These are phyloP conservation scores for Spiromastix sp. DNA, from an alignment of 2,329 filamentous ascomycete genomes.

Conservation along the genomic window DNA sequence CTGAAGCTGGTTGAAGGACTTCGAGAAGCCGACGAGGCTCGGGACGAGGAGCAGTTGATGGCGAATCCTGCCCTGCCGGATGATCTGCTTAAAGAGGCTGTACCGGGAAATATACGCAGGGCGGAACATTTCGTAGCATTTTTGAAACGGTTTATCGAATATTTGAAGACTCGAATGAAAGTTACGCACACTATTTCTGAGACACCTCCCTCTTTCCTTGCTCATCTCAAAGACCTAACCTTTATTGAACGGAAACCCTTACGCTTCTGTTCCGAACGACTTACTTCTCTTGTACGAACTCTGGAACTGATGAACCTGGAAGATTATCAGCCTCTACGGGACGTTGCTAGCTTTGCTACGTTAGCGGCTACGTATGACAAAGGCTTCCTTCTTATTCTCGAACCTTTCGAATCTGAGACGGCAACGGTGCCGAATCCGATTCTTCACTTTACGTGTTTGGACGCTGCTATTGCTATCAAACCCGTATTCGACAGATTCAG, in stretches of 20 bases:
- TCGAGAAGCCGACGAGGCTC: constrained; percentile 74
- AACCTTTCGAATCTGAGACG: constrained; percentile 91
- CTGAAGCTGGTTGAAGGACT: constrained; percentile 89
- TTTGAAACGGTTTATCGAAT: constrained; percentile 93
- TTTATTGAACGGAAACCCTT: constrained; percentile 97
- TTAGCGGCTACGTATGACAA: constrained; percentile 94
- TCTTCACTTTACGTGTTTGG: constrained; percentile 92
- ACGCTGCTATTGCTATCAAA: constrained; percentile 95
- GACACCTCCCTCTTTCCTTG: constrained; percentile 85
- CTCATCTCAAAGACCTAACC: constrained; percentile 87
- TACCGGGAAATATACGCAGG: constrained; percentile 89
- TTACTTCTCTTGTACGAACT: constrained; percentile 89
- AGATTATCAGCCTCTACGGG: constrained; percentile 92
- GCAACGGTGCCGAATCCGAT: constrained; percentile 93
- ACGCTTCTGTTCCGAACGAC: constrained; percentile 81
- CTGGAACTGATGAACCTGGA: constrained; percentile 96
- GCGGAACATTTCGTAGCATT: constrained; percentile 96
- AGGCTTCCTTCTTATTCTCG: constrained; percentile 90
- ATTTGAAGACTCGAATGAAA: constrained; percentile 96
- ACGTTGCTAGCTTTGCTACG: constrained; percentile 95
- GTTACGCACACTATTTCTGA: constrained; percentile 95
- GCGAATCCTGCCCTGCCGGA: constrained; percentile 88
- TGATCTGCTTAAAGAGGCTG: constrained; percentile 87
- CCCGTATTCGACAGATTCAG: constrained; percentile 96
- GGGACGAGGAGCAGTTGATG: constrained; percentile 94